Base-by-base conservation (phyloP, 768 basidiomycete genomes). In the Vishniacozyma victoriae region DNA sequence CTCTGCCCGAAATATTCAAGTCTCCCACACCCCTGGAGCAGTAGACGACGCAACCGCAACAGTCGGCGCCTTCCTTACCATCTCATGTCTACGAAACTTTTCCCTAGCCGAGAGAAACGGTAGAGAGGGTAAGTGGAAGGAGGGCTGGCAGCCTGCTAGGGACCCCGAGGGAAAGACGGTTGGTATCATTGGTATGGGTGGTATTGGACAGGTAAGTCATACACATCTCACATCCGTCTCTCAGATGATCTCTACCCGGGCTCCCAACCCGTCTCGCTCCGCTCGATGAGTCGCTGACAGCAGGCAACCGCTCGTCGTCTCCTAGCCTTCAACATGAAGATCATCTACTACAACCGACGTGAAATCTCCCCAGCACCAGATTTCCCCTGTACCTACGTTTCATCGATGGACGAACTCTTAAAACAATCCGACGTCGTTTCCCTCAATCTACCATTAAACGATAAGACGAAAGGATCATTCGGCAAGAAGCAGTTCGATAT, bases 21-120 rank as follows among this genome's bases (percentile, higher is more conserved):
- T 92, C 19, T 90, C 91, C 7, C 90, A 93, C 67, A 92, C 89
- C 1, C 89, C 91, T 0, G 82, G 84, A 13, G 87, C 87, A 3
- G 89, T 93, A 37, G 83, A 92, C 72, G 86, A 90, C 54, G 88
- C 84, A 6, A 91, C 89, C 1, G 90, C 91, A 0, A 64, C 63
- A n/a, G 63, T 62, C 5, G 63, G 56, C 13, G 45, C 63, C 5
- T 69, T 55, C 51, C 55, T 69, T 38, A 47, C 60, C 35, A 57
- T 65, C 25, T 48, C 54, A 19, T 48, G 57, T 29, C 45, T 69
- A 43, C 54, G 67, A 26, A 62, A 57, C 31, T 63, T 33, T 22
- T 22, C 31, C n/a, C n/a, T n/a, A n/a, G n/a, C n/a, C n/a, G n/a
- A n/a, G n/a, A n/a, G n/a, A n/a, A n/a, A n/a, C n/a, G n/a, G n/a